A percentile compares a stretch with the other conserved stretches of the same genome.
These are phyloP conservation scores for Euphorbia tirucalli DNA, from an alignment of 345 rosid genomes.

Conservation along the genomic window DNA sequence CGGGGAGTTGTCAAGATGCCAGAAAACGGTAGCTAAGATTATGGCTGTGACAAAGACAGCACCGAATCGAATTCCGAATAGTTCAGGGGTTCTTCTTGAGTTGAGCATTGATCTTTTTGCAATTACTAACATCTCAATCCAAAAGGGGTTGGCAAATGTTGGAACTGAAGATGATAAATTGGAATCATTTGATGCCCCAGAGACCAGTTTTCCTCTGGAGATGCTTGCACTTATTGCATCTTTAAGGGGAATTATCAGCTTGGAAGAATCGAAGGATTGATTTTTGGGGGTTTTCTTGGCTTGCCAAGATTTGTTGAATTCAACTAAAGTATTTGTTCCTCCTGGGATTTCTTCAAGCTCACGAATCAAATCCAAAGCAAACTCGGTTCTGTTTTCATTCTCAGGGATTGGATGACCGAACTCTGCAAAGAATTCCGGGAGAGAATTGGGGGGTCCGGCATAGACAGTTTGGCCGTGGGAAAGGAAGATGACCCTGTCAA, in stretches of 20 bases:
- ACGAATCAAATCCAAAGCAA: constrained; percentile 31
- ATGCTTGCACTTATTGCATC: constrained; percentile 28
- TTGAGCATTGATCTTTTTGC: constrained; percentile 25
- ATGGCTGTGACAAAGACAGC: constrained; percentile 22
- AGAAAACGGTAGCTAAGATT: constrained; percentile 28
- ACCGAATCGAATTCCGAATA: constrained; percentile 30
- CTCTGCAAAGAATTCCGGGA: constrained; percentile 24
- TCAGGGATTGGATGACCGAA: constrained; percentile 31
- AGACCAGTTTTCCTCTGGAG: constrained; percentile 28
- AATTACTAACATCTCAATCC: constrained; percentile 28
- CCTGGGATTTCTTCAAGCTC: constrained; percentile 28
- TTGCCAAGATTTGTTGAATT: constrained; percentile 31
- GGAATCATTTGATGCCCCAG: constrained; percentile 19
- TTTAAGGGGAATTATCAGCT: constrained; percentile 14
- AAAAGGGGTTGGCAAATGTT: constrained; percentile 32
- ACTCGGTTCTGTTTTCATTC: constrained; percentile 28
- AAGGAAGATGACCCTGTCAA: constrained; percentile 32
- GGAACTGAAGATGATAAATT: constrained; percentile 22
- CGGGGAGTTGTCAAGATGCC: constrained; percentile 32
- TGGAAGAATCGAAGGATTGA: not conserved
- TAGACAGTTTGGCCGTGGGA: constrained; percentile 31
- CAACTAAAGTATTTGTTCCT: constrained; percentile 25
- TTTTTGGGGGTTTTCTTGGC: constrained; percentile 1
- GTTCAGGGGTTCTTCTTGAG: constrained; percentile 30
- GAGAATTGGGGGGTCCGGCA: constrained; percentile 16